Conservation (phyloP, 805 yeast genomes). For the Komagataella phaffii region DNA sequence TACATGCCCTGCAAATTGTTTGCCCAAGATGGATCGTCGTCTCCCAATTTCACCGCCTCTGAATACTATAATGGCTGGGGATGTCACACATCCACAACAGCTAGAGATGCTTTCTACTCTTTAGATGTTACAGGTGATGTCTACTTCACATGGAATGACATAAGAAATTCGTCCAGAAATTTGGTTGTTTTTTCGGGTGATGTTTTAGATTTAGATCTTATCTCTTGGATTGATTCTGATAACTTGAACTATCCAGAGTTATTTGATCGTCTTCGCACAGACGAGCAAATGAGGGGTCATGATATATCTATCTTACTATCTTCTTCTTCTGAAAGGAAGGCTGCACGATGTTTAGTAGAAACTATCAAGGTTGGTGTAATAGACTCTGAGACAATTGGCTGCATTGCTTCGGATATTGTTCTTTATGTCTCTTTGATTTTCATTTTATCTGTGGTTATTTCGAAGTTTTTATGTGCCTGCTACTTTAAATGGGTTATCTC, state of each 20-base stretch:
- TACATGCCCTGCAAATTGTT: conserved; percentile 85
- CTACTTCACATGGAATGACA: conserved; percentile 83
- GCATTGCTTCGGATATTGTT: conserved; percentile 82
- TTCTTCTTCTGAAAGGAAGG: conserved; percentile 49
- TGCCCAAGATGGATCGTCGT: conserved; percentile 56
- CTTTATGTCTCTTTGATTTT: conserved; percentile 71
- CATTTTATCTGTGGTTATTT: conserved; percentile 66
- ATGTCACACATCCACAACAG: conserved; percentile 67
- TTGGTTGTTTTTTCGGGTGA: conserved; percentile 82
- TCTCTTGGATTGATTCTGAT: conserved; percentile 61
- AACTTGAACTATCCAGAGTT: conserved; percentile 62
- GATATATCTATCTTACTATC: conserved; percentile 70
- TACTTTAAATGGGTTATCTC: conserved; percentile 81
- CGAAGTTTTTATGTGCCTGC: conserved; percentile 75
- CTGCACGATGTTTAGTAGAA: conserved; percentile 76
- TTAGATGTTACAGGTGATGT: conserved; percentile 58
- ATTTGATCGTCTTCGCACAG: conserved; percentile 50
- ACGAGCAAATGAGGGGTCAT: conserved; percentile 48
- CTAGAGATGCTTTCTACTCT: conserved; percentile 55
- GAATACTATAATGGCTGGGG: conserved; percentile 72
- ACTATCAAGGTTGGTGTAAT: conserved; percentile 80
- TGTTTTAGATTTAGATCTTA: conserved; percentile 68
- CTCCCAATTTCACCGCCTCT: conserved; percentile 46
- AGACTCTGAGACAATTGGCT: conserved; percentile 84
- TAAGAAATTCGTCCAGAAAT: conserved; percentile 54